Evolutionary conservation across 2,329 filamentous ascomycete species (phyloP), one percentile per base, ranked within the genome.

Genomic region (Colletotrichum gigasporum): DNA sequence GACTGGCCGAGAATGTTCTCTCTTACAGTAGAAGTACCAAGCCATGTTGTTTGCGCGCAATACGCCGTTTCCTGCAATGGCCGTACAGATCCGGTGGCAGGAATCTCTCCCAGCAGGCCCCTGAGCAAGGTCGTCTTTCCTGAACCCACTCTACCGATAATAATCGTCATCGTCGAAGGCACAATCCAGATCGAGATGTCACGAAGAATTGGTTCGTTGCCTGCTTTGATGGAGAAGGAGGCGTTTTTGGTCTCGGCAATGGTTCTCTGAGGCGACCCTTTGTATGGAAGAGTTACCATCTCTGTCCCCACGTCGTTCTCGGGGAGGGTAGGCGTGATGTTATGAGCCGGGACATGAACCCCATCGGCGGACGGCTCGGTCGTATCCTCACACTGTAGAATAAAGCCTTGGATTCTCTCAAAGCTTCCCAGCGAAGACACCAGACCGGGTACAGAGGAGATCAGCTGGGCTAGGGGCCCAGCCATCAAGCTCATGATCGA

Each of bases 1-100:
- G 68, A 64, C 50, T 68, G 62, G 10, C 65, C 71, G 1, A 71
- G 7, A 2, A 72, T 73, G 30, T 72, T 74, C n/a, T 68, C 62
- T 7, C 66, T 66, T 7, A 74, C 60, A 2, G 71, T 70, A 9
- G 67, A 69, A 44, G 69, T 69, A 2, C 62, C 65, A 1, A 72
- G 67, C 70, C 70, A 74, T 1, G 71, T 67, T 2, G 68, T 67
- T 44, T 74, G 71, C 1, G 69, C 63, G 39, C 70, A 71, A 30
- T 70, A 72, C 11, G 71, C 69, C 65, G 4, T 42, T 32, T 5
- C 37, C 16, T 1, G 20, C n/a, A 6, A 59, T 24, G 1, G 30
- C 26, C 8, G 32, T 57, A 66, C 10, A 1, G 39, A 22, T 1
- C 68, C 59, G 2, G 9, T 58, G 1, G 52, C 16, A 3, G 57